Percentiles rank a stretch among this genome's conserved stretches.
These are phyloP conservation scores for Neocucurbitaria cava DNA, from an alignment of 2,329 filamentous ascomycete species.

Conservation along the genomic window DNA sequence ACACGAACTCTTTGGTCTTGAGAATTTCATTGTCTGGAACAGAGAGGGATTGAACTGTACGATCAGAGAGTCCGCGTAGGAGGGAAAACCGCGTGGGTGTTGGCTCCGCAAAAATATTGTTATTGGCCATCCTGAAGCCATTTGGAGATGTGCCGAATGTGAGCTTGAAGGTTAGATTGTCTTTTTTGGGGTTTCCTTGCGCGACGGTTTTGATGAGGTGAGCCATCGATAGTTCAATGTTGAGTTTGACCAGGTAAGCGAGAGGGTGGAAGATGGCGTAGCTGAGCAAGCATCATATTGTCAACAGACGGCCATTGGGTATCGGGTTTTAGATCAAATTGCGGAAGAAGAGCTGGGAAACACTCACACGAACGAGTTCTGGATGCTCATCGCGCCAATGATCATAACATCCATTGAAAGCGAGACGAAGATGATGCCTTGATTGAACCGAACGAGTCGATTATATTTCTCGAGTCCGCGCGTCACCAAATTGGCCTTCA, in stretches of 20 bases:
- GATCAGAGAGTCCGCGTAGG: constrained; percentile 14
- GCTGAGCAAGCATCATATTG: constrained; percentile 8
- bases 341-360: neutral
- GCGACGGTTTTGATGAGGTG: constrained; percentile 49
- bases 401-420: constrained; percentile 44
- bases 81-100: constrained; percentile 9
- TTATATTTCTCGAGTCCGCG: constrained; percentile 38
- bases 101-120: constrained; percentile 4
- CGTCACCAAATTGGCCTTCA: constrained; percentile 31
- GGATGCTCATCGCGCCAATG: constrained; percentile 53
- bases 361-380: constrained; percentile 48
- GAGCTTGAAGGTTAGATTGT: neutral
- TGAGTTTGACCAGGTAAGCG: constrained; percentile 56
- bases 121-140: neutral
- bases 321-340: no score
- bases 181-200: constrained; percentile 9
- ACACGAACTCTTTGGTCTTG: constrained; percentile 12
- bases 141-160: constrained; percentile 3
- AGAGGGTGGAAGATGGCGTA: constrained; percentile 58
- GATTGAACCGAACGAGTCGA: constrained; percentile 34
- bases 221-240: constrained; percentile 46
- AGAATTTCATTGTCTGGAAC: constrained; percentile 28
- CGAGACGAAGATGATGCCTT: constrained; percentile 33
- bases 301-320: neutral
- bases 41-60: neutral